phyloP scores from a whole-genome alignment of 129 eudicot species.

The Logfia minima region DNA sequence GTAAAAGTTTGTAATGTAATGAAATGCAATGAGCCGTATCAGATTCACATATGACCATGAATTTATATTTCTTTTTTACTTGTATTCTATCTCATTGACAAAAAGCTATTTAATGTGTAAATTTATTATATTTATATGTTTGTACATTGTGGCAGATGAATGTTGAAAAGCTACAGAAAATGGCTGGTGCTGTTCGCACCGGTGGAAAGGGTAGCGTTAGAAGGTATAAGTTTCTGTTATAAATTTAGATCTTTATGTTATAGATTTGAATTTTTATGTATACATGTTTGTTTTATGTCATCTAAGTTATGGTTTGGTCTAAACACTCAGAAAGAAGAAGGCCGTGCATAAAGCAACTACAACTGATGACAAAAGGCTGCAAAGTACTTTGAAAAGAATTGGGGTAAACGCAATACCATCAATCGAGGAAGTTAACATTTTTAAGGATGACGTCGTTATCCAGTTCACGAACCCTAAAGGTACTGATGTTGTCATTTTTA shows the following conservation, averaged over 20 bases:
- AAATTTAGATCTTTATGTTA: not conserved
- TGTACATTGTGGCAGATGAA: slow-evolving; percentile 3
- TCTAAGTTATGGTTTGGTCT: not conserved
- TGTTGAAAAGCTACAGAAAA: slow-evolving; percentile 6
- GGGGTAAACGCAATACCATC: slow-evolving; percentile 70
- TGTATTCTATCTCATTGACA: not conserved
- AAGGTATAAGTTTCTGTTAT: not conserved
- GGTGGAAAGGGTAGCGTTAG: slow-evolving; percentile 3
- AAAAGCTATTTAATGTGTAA: not conserved
- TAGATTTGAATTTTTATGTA: not conserved
- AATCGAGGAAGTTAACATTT: slow-evolving; percentile 85
- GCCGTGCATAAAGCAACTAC: slow-evolving; percentile 81
- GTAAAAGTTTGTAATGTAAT: not conserved
- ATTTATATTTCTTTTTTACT: not conserved
- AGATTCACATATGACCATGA: not conserved
- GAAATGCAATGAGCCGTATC: not conserved
- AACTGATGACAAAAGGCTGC: slow-evolving; percentile 77
- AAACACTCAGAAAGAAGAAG: slow-evolving; percentile 72
- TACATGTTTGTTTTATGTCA: not conserved
- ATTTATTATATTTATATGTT: not conserved
- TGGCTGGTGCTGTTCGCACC: slow-evolving; percentile 14
- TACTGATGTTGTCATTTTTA: not conserved
- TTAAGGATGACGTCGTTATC: slow-evolving; percentile 73
- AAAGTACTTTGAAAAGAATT: slow-evolving; percentile 73
- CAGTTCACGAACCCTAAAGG: slow-evolving; percentile 84